Evolutionary conservation across 305 asterid genomes (phyloP).

Genomic region (Fraxinus latifolia): DNA sequence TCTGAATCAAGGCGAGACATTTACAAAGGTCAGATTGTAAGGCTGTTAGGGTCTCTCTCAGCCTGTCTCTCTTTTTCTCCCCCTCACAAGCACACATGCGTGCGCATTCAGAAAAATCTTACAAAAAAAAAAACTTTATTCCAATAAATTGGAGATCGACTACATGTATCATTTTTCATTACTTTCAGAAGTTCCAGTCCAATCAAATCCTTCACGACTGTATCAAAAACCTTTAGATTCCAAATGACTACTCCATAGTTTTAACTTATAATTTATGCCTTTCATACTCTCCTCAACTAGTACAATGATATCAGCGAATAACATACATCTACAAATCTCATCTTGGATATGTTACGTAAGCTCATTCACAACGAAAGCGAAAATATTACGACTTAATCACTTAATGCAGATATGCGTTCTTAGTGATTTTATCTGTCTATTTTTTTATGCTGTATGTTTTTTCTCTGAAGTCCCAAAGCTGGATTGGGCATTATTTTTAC

Average conservation of each 20-base stretch:
- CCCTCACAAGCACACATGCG: neutral
- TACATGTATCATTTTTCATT: neutral
- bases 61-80: neutral
- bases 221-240: neutral
- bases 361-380: neutral
- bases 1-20: conserved; percentile 91
- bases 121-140: neutral
- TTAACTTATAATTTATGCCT: neutral
- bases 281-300: neutral
- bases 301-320: neutral
- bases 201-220: neutral
- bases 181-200: neutral
- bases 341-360: neutral
- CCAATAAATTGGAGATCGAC: neutral
- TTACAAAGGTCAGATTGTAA: conserved; percentile 66
- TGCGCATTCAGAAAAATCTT: neutral
- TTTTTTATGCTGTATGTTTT: neutral
- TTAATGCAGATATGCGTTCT: neutral
- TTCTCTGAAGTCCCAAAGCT: neutral
- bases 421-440: neutral
- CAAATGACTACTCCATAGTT: neutral
- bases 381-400: neutral
- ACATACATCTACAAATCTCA: neutral
- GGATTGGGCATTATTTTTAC: neutral
- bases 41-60: conserved; percentile 2